Evolutionary conservation across 208 protist species (phyloP), one percentile per base, ranked within the genome.

Genomic region (Acanthamoeba divionensis): DNA sequence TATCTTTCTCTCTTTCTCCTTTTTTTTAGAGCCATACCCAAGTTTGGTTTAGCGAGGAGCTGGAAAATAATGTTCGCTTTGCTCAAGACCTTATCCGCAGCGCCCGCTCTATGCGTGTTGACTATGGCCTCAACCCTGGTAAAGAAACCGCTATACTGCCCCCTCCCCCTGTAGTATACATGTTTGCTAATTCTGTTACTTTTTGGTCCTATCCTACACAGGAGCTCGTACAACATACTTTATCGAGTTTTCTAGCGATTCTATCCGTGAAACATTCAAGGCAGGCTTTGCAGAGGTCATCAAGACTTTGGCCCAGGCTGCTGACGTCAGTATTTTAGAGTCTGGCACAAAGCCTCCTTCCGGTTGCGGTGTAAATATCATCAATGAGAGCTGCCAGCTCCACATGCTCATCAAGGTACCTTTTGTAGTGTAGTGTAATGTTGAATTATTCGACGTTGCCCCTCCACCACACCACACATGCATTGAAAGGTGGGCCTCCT

Each of bases 331-430:
- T 48, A 55, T 75, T 50, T 63, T 89, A 15, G 48, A 54, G 31
- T 26, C 18, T 12, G 65, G 44, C 13, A 63, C 13, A 18, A 60
- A 89, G 41, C 60, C 82, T 13, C 82, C 82, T 18, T 48, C 33
- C n/a, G 82, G 82, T 45, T 89, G 82, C 82, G 54, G 62, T 60
- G 65, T 89, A 47, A 77, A 89, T 75, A 75, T 89, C 63, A 26
- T 89, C 60, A 89, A 89, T 47, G 82, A 89, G 63, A 89, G 62
- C 62, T 29, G 36, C 29, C 48, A 44, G 29, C 38, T 89, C 26
- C 82, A 89, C 62, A 67, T 89, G 62, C 48, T 89, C 44, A 33
- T 89, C 82, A 89, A 89, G 62, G 77, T 87, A 87, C 50, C 33
- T 71, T 31, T 60, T 26, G n/a, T 21, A 21, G 52, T 21, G n/a